Base-by-base conservation (phyloP, 148 eudicot species). In the Oxyria digyna region DNA sequence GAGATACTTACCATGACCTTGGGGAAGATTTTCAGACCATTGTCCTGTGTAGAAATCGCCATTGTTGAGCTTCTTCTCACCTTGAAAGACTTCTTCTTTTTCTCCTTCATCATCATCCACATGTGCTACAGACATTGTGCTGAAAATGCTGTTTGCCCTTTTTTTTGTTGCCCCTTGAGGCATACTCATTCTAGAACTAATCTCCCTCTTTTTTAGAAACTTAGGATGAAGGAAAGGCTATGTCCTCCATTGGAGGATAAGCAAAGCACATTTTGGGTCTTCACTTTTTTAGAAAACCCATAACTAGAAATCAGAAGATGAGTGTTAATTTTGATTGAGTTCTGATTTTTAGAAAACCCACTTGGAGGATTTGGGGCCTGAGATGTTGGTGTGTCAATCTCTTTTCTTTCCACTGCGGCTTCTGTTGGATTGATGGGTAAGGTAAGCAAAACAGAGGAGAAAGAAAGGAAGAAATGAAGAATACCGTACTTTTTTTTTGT, bases 101-200 rank as follows among this genome's bases (percentile, higher is more conserved):
- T 57, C 64, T 57, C 23, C 62, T 24, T 54, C 55, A 18, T 64
- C 69, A 41, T 41, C 69, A 66, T 83, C 95, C 17, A 82, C 91
- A 66, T 89, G 96, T 43, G 96, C 97, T 29, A 91, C 97, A 7
- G 97, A 86, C 96, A 88, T 88, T 77, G 94, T 72, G 71, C 84
- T 50, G 63, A 87, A 90, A 20, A 91, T 73, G 71, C 78, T 77
- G 69, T 75, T 82, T 42, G 81, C 74, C 77, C 84, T 81, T 63
- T 77, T 91, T 77, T 81, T 88, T 21, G 85, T 72, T 45, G 78
- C 37, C 71, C 70, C 74, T 52, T 74, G 78, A 75, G 87, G 71
- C 17, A 13, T 59, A 13, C 65, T 59, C 65, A 59, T 59, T 15
- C 41, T 38, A 38, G 4, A 38, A 7, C 3, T 38, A 71, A 42